phyloP scores from a whole-genome alignment of 2,329 filamentous ascomycete species.

The Bipolaris bicolor region DNA sequence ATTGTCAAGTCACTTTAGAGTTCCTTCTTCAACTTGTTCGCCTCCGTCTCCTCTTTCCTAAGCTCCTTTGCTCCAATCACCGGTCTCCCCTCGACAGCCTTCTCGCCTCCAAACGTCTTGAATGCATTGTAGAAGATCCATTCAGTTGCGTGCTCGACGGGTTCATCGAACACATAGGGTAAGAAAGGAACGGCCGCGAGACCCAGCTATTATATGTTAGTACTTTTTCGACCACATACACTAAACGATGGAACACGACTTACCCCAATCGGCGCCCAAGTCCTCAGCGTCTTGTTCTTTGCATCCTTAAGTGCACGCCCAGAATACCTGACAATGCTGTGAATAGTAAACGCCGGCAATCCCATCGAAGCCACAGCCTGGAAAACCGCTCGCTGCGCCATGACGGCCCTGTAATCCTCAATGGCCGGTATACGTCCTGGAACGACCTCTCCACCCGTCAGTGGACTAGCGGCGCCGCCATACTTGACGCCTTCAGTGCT shows the following conservation, averaged over 20 bases:
- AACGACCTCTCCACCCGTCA: slow-evolving; percentile 32
- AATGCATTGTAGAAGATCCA: slow-evolving; percentile 88
- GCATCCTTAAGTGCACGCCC: slow-evolving; percentile 81
- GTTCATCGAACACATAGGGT: slow-evolving; percentile 85
- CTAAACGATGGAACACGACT: slow-evolving; percentile 49
- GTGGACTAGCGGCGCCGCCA: slow-evolving; percentile 21
- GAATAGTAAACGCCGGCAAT: slow-evolving; percentile 89
- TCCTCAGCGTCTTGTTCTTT: slow-evolving; percentile 77
- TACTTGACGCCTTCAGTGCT: slow-evolving; percentile 31
- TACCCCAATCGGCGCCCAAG: slow-evolving; percentile 89
- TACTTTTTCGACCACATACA: neutral
- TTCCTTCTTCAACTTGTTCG: slow-evolving; percentile 46
- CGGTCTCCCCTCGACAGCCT: slow-evolving; percentile 57
- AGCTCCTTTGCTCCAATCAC: slow-evolving; percentile 48
- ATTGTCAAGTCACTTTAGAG: slow-evolving; percentile 29
- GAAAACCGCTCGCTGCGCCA: slow-evolving; percentile 89
- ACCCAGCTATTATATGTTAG: slow-evolving; percentile 57
- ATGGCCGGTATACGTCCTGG: slow-evolving; percentile 68
- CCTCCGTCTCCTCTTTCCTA: slow-evolving; percentile 42
- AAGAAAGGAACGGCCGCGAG: slow-evolving; percentile 76
- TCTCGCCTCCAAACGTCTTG: slow-evolving; percentile 70
- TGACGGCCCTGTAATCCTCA: slow-evolving; percentile 89
- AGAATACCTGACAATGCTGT: slow-evolving; percentile 89
- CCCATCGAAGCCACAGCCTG: slow-evolving; percentile 93
- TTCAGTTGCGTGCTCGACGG: slow-evolving; percentile 89